A percentile compares a stretch with the other conserved stretches of the same genome.
phyloP scores from a whole-genome alignment of 768 basidiomycete species.

The Tylopilus plumbeoviolaceoides region DNA sequence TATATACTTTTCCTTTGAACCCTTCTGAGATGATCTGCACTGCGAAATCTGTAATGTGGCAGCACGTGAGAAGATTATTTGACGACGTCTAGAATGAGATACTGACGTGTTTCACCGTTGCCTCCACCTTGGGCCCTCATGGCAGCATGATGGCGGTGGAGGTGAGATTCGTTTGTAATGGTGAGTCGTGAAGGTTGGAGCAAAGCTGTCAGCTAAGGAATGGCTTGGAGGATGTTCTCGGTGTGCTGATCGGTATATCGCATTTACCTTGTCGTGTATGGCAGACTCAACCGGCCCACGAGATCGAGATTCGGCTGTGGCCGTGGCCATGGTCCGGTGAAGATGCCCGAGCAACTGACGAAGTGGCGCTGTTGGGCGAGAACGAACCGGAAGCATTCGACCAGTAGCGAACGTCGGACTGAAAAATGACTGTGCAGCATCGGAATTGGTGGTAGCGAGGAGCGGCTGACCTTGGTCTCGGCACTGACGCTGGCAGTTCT shows the following conservation, averaged over 20 bases:
- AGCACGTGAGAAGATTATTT: constrained; percentile 23
- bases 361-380: constrained; percentile 18
- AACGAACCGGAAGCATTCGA: constrained; percentile 23
- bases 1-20: constrained; percentile 69
- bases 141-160: constrained; percentile 79
- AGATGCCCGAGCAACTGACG: constrained; percentile 18
- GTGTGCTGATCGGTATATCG: constrained; percentile 20
- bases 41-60: constrained; percentile 59
- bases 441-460: constrained; percentile 8
- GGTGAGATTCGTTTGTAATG: constrained; percentile 79
- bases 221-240: constrained; percentile 20
- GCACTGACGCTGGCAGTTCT: constrained; percentile 1
- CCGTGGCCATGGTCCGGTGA: constrained; percentile 28
- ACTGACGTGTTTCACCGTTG: constrained; percentile 80
- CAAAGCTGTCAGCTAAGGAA: constrained; percentile 52
- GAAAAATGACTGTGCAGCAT: constrained; percentile 9
- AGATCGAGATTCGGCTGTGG: constrained; percentile 23
- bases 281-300: constrained; percentile 52
- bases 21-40: constrained; percentile 66
- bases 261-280: constrained; percentile 55
- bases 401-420: constrained; percentile 7
- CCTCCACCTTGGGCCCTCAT: constrained; percentile 70
- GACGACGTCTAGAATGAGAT: constrained; percentile 12
- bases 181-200: constrained; percentile 60
- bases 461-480: constrained; percentile 8